Percentiles rank a stretch among this genome's conserved stretches.
These are phyloP conservation scores for Taphrina communis DNA, from an alignment of 1,139 yeast genomes.

Conservation along the genomic window DNA sequence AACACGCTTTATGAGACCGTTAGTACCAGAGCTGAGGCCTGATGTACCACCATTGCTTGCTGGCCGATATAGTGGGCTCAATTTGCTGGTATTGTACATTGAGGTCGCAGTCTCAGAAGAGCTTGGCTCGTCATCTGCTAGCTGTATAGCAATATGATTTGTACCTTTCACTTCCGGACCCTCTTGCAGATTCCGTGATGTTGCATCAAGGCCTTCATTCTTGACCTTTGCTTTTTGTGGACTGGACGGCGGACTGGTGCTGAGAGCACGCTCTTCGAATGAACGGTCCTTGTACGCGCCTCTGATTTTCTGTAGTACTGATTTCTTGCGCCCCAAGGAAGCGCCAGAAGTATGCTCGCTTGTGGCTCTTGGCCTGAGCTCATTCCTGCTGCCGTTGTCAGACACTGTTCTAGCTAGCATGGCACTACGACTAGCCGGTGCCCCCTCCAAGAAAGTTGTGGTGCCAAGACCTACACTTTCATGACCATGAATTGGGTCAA, in stretches of 20 bases:
- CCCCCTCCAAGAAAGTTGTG: conserved; percentile 90
- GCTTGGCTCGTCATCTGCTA: conserved; percentile 10
- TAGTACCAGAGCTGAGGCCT: background rate
- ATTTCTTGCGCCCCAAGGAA: conserved; percentile 44
- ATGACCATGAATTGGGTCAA: conserved; percentile 80
- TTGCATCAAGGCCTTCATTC: background rate
- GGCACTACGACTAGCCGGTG: conserved; percentile 80
- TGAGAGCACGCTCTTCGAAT: background rate
- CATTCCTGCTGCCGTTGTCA: conserved; percentile 26
- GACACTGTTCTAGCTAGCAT: conserved; percentile 46
- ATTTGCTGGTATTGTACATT: background rate
- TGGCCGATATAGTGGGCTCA: conserved; percentile 39
- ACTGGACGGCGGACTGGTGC: conserved; percentile 24
- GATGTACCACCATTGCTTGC: conserved; percentile 19
- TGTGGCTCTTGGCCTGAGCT: conserved; percentile 14
- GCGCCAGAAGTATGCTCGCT: conserved; percentile 26
- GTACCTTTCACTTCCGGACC: background rate
- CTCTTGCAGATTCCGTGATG: background rate
- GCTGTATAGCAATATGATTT: background rate
- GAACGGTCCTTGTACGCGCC: conserved; percentile 39
- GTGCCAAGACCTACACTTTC: conserved; percentile 88
- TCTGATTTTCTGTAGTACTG: conserved; percentile 45
- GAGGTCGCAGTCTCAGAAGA: background rate
- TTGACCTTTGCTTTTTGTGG: background rate
- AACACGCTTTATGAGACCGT: conserved; percentile 32